Percentiles rank a stretch among this genome's conserved stretches.
Conservation (phyloP, 108 stramenopile species). For the Cafeteria roenbergensis region DNA sequence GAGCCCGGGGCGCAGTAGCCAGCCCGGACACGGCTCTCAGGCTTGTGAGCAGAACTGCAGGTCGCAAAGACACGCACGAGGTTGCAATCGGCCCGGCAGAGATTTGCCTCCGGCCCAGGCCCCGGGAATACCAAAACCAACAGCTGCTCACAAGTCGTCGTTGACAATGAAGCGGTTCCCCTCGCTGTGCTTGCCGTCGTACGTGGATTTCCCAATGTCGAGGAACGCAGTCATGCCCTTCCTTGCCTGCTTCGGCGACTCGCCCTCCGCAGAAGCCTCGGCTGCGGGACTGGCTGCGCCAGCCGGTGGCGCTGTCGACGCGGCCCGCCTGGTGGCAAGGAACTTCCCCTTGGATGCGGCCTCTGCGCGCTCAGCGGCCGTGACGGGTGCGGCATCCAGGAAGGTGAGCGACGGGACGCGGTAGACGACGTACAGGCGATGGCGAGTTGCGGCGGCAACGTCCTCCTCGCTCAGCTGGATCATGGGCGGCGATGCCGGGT, state of each 20-base stretch:
- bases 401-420: constrained; percentile 1
- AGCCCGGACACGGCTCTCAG: no score
- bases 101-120: no score
- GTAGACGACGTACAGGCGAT: constrained; percentile 5
- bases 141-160: background rate
- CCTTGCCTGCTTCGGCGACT: background rate
- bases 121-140: no score
- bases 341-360: constrained; percentile 1
- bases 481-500: constrained; percentile 5
- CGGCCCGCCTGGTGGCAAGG: background rate
- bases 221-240: no score
- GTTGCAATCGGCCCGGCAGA: no score
- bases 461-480: background rate
- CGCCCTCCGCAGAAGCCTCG: background rate
- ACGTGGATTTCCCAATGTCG: background rate
- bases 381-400: constrained; percentile 3
- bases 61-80: no score
- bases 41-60: no score
- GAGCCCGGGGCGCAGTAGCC: no score
- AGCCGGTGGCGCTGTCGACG: background rate
- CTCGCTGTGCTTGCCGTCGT: constrained; percentile 10
- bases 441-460: background rate
- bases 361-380: background rate
- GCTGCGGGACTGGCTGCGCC: background rate
- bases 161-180: constrained; percentile 7